phyloP scores from a whole-genome alignment of 176 grass and related monocot genomes.

The Oryza rufipogon region DNA sequence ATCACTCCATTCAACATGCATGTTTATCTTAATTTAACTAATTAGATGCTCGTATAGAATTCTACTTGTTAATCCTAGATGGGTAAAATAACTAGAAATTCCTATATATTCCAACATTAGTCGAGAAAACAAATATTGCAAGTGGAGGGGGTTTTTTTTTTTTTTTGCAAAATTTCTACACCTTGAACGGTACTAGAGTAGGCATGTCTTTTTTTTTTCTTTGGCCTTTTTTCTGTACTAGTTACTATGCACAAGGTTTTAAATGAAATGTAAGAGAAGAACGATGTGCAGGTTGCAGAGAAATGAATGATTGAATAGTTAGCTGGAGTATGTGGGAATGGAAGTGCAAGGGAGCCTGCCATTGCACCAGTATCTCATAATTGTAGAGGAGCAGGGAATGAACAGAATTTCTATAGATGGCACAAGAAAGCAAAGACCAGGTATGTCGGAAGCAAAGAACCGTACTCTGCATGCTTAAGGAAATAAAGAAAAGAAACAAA shows the following conservation, averaged over 20 bases:
- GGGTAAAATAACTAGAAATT: too few species aligned
- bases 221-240: not conserved
- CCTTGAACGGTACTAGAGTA: not conserved
- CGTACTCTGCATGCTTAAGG: not conserved
- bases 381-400: not conserved
- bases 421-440: conserved; percentile 3
- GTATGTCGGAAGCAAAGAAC: not conserved
- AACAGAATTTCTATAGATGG: too few species aligned
- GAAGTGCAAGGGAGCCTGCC: too few species aligned
- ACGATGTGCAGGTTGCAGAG: not conserved
- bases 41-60: too few species aligned
- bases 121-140: too few species aligned
- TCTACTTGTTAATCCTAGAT: too few species aligned
- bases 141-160: too few species aligned
- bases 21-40: too few species aligned
- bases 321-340: not conserved
- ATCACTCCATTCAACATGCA: too few species aligned
- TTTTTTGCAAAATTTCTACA: too few species aligned
- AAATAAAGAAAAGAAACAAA: not conserved
- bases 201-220: not conserved
- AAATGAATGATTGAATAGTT: not conserved
- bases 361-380: not conserved
- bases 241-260: not conserved
- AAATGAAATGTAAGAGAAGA: not conserved
- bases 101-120: too few species aligned